Evolutionary conservation across 352 stramenopile species (phyloP).

Genomic region (Pythium folliculosum): DNA sequence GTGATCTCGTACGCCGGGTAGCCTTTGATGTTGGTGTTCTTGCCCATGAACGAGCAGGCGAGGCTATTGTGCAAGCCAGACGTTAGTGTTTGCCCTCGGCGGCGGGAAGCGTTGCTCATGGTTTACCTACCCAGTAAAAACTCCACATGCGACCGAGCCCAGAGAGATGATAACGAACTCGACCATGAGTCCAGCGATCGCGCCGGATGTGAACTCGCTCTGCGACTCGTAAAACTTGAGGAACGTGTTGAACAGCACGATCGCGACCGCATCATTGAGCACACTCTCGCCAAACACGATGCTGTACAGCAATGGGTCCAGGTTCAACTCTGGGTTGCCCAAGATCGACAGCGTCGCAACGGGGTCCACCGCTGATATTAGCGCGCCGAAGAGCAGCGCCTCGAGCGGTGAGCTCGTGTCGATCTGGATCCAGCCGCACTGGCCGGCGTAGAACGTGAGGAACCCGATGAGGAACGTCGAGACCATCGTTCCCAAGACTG

Average conservation of each 20-base stretch:
- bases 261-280: constrained; percentile 97
- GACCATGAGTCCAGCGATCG: constrained; percentile 63
- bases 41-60: constrained; percentile 78
- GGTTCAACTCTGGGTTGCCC: constrained; percentile 91
- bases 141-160: constrained; percentile 74
- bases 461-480: constrained; percentile 96
- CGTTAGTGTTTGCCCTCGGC: neutral
- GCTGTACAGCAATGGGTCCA: constrained; percentile 85
- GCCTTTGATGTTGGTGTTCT: constrained; percentile 78
- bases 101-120: no score
- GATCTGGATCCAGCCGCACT: constrained; percentile 82
- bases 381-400: constrained; percentile 92
- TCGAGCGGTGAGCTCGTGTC: constrained; percentile 93
- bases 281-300: constrained; percentile 98
- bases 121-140: constrained; percentile 60
- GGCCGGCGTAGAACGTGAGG: constrained; percentile 87
- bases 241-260: constrained; percentile 98
- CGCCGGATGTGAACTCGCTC: constrained; percentile 62
- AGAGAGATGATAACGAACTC: constrained; percentile 82
- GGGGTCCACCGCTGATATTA: constrained; percentile 96
- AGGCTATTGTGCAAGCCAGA: constrained; percentile 36
- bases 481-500: constrained; percentile 95
- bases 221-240: constrained; percentile 86
- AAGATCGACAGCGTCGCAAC: constrained; percentile 97
- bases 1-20: constrained; percentile 81